Conservation (phyloP, 2,329 filamentous ascomycete species). For the Xylaria sp. region DNA sequence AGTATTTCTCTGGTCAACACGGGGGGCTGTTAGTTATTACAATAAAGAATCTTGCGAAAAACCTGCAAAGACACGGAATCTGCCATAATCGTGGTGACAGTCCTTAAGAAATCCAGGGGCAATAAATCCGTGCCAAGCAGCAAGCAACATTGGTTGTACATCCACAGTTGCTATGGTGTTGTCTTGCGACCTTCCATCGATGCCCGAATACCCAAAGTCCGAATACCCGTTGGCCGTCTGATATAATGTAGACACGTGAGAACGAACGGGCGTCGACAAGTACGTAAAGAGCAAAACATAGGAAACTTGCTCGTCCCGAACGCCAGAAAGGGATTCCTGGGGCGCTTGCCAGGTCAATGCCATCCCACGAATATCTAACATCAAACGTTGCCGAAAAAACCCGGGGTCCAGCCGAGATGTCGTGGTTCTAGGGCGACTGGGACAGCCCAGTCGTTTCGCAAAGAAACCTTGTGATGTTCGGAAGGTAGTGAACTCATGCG, state of each 20-base stretch:
- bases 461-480: conserved; percentile 1
- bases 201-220: conserved; percentile 17
- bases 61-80: conserved; percentile 10
- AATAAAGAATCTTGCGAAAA: conserved; percentile 11
- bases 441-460: neutral
- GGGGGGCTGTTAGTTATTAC: conserved; percentile 17
- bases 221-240: conserved; percentile 21
- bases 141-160: conserved; percentile 6
- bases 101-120: neutral
- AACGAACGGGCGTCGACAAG: conserved; percentile 2
- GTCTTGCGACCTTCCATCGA: conserved; percentile 13
- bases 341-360: conserved; percentile 10
- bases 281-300: conserved; percentile 13
- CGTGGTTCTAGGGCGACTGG: conserved; percentile 1
- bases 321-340: conserved; percentile 1
- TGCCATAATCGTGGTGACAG: conserved; percentile 8
- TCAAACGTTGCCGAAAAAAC: conserved; percentile 9
- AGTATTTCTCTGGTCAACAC: conserved; percentile 10
- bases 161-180: conserved; percentile 2
- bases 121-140: conserved; percentile 6
- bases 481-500: conserved; percentile 11
- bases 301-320: conserved; percentile 12
- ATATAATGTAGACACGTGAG: conserved; percentile 17
- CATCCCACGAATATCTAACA: conserved; percentile 12
- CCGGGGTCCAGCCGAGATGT: conserved; percentile 9